These are phyloP conservation scores for Pyrus hybrid DNA, from an alignment of 331 rosid species.

Conservation along the genomic window DNA sequence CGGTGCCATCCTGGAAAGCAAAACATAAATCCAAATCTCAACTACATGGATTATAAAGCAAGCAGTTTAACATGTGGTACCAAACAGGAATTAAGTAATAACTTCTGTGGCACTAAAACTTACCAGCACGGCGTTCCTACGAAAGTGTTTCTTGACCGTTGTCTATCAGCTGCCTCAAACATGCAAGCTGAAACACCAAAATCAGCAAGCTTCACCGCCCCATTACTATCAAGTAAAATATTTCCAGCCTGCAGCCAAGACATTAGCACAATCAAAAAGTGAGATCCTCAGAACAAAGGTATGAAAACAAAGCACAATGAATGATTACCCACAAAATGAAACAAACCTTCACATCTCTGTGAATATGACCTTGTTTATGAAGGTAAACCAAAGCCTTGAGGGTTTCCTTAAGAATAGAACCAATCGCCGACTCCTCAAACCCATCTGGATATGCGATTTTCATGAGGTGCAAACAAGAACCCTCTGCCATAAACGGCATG, in stretches of 20 bases:
- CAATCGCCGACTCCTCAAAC: conserved; percentile 78
- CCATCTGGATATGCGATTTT: conserved; percentile 84
- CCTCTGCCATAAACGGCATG: conserved; percentile 97
- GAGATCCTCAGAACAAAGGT: not conserved
- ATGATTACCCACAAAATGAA: not conserved
- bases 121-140: conserved; percentile 99
- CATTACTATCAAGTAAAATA: conserved; percentile 68
- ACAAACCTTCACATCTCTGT: conserved; percentile 83
- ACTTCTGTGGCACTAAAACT: not conserved
- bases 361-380: conserved; percentile 91
- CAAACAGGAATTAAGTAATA: not conserved
- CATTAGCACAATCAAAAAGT: not conserved
- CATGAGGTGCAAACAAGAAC: conserved; percentile 94
- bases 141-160: conserved; percentile 78
- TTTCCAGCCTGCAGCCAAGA: conserved; percentile 69
- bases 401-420: conserved; percentile 75
- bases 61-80: not conserved
- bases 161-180: conserved; percentile 95
- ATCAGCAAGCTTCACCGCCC: conserved; percentile 83
- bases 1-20: conserved; percentile 86
- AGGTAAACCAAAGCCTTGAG: conserved; percentile 89
- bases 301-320: not conserved
- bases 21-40: not conserved
- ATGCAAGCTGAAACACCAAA: conserved; percentile 97
- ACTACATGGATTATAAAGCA: conserved; percentile 4